Conservation (phyloP, 2,329 filamentous ascomycete genomes). For the Chaetothyriales sp. region DNA sequence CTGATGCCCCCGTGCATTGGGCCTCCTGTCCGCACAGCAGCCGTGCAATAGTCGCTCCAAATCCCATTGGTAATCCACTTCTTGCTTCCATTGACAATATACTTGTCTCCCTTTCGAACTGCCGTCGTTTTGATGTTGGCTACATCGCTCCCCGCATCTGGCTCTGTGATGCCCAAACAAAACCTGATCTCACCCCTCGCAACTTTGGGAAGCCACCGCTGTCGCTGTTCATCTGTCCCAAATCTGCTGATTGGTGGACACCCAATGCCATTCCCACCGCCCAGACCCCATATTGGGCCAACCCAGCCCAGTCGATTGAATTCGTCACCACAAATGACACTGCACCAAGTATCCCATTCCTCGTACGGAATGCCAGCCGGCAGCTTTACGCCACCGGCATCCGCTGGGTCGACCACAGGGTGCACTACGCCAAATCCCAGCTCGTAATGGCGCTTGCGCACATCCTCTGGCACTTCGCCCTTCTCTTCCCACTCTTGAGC, state of each 20-base stretch:
- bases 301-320: constrained; percentile 50
- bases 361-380: constrained; percentile 53
- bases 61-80: constrained; percentile 71
- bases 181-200: constrained; percentile 51
- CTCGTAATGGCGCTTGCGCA: constrained; percentile 50
- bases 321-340: constrained; percentile 57
- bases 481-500: constrained; percentile 59
- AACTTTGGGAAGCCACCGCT: constrained; percentile 53
- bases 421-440: constrained; percentile 56
- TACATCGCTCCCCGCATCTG: constrained; percentile 60
- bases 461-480: constrained; percentile 48
- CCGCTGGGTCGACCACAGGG: constrained; percentile 51
- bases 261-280: constrained; percentile 59
- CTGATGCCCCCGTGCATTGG: constrained; percentile 53
- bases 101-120: constrained; percentile 53
- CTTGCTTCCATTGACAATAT: constrained; percentile 60
- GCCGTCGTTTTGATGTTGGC: constrained; percentile 59
- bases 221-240: constrained; percentile 47
- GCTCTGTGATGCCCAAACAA: constrained; percentile 70
- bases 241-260: constrained; percentile 56
- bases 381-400: constrained; percentile 52
- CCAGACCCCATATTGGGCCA: constrained; percentile 44
- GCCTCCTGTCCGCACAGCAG: constrained; percentile 63
- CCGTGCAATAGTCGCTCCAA: constrained; percentile 53
- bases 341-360: constrained; percentile 60